Percentiles rank a stretch among this genome's conserved stretches.
Evolutionary conservation across 768 basidiomycete species (phyloP).

Genomic region (Hygrocybe punicea): DNA sequence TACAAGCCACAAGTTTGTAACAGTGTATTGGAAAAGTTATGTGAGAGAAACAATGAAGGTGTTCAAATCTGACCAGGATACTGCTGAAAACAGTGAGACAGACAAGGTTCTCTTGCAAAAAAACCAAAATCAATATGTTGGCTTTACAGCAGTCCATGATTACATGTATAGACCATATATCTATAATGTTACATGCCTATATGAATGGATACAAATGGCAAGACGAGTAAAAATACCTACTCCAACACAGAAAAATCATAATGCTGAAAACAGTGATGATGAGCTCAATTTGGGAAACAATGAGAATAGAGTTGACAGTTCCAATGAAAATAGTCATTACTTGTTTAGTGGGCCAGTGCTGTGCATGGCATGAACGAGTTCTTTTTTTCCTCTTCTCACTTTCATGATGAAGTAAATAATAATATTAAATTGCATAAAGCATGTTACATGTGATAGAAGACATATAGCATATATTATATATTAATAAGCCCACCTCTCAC

Average conservation of each 20-base stretch:
- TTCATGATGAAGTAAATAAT: too few relatives aligned
- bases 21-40: constrained; percentile 9
- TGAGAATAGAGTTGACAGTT: too few relatives aligned
- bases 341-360: too few relatives aligned
- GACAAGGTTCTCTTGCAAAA: not conserved
- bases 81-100: too few relatives aligned
- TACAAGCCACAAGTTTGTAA: not conserved
- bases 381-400: too few relatives aligned
- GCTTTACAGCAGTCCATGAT: constrained; percentile 5
- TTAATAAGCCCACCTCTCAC: too few relatives aligned
- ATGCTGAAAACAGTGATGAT: not conserved
- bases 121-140: not conserved
- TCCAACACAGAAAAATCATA: constrained; percentile 1
- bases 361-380: too few relatives aligned
- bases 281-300: not conserved
- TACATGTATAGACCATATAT: constrained; percentile 24
- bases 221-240: constrained; percentile 9
- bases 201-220: constrained; percentile 24
- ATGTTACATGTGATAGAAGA: too few relatives aligned
- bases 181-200: constrained; percentile 21
- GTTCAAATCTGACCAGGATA: too few relatives aligned
- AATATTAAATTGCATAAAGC: too few relatives aligned
- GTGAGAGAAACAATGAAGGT: constrained; percentile 22
- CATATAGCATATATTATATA: too few relatives aligned
- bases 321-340: too few relatives aligned